These are phyloP conservation scores for Luvunga scandens DNA, from an alignment of 345 rosid species.

Conservation along the genomic window DNA sequence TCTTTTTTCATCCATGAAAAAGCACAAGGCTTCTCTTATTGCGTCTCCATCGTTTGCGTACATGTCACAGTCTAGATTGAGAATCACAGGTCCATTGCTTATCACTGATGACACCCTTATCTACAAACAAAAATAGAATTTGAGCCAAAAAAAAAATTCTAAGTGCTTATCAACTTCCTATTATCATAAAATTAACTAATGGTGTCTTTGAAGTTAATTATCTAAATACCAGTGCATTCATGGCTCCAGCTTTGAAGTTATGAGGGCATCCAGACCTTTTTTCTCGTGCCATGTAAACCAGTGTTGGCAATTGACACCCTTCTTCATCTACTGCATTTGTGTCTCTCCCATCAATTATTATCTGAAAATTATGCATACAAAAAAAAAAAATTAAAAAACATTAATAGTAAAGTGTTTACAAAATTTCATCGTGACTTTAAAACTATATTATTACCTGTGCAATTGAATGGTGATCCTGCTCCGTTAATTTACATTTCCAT, in stretches of 20 bases:
- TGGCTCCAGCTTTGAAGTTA: conserved; percentile 42
- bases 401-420: neutral
- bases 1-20: too few relatives aligned
- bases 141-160: too few relatives aligned
- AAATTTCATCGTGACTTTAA: neutral
- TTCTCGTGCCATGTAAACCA: conserved; percentile 45
- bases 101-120: too few relatives aligned
- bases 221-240: too few relatives aligned
- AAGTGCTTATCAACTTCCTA: too few relatives aligned
- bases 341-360: conserved; percentile 32
- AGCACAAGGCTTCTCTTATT: too few relatives aligned
- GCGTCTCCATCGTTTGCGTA: too few relatives aligned
- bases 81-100: too few relatives aligned
- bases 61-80: too few relatives aligned
- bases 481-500: conserved; percentile 23
- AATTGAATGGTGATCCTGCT: conserved; percentile 31
- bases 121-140: neutral
- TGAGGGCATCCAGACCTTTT: conserved; percentile 42
- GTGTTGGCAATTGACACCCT: conserved; percentile 38
- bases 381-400: neutral
- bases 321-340: conserved; percentile 20
- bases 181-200: too few relatives aligned
- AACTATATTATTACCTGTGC: conserved; percentile 18
- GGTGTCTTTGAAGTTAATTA: too few relatives aligned
- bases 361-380: conserved; percentile 4